These are phyloP conservation scores for Claviceps fusiformis DNA, from an alignment of 2,329 filamentous ascomycete species.

Conservation along the genomic window DNA sequence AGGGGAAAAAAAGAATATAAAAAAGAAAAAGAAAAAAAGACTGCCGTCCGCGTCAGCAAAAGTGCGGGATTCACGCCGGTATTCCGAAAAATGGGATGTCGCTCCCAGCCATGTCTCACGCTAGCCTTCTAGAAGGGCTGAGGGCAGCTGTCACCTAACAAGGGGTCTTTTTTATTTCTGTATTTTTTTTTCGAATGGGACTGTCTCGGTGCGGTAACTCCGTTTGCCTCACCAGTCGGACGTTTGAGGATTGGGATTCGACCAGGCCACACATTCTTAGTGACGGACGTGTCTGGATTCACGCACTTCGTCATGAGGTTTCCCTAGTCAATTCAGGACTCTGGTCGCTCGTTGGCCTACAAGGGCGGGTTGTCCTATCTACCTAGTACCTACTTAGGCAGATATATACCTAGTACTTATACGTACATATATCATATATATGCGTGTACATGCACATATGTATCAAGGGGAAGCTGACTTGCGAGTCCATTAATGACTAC, in stretches of 20 bases:
- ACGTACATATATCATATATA: too few species aligned
- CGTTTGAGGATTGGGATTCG: not conserved
- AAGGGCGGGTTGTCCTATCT: too few species aligned
- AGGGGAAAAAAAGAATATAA: too few species aligned
- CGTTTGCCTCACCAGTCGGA: not conserved
- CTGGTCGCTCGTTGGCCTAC: not conserved
- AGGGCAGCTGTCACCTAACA: not conserved
- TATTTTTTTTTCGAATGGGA: not conserved
- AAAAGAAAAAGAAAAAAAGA: not conserved
- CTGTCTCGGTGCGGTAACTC: not conserved
- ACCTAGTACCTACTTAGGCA: too few species aligned
- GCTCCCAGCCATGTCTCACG: slow-evolving; percentile 5
- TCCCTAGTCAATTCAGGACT: not conserved
- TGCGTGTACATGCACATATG: not conserved
- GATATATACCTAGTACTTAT: too few species aligned
- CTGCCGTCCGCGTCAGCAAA: not conserved
- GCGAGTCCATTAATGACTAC: not conserved
- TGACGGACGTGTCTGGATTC: not conserved
- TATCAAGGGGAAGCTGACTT: not conserved
- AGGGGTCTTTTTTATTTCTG: not conserved
- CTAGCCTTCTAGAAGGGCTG: slow-evolving; percentile 7
- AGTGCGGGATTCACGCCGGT: not conserved
- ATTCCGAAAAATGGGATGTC: not conserved
- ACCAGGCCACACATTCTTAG: not conserved
- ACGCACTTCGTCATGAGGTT: not conserved